Percentiles rank a stretch among this genome's conserved stretches.
These are phyloP conservation scores for Podospora anserina DNA, from an alignment of 495 filamentous ascomycete genomes.

Conservation along the genomic window DNA sequence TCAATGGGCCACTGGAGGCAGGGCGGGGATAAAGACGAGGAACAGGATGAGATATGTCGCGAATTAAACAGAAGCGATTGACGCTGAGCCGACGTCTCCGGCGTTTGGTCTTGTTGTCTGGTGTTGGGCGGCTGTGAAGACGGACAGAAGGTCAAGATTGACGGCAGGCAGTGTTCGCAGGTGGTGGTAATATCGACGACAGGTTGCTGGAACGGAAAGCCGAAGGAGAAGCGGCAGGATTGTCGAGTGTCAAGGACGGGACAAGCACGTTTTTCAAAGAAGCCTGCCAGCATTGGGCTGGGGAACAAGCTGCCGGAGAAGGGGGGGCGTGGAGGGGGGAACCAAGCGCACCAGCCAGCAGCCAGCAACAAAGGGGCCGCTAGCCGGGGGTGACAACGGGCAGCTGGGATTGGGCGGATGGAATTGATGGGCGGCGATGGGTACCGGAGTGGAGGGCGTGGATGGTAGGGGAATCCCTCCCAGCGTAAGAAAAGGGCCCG, in stretches of 20 bases:
- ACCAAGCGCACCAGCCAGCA: constrained; percentile 13
- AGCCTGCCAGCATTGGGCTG: constrained; percentile 24
- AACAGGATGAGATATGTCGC: background rate
- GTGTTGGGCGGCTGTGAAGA: background rate
- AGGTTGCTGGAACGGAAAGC: constrained; percentile 8
- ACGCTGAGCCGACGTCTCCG: background rate
- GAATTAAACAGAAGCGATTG: background rate
- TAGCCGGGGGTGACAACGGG: constrained; percentile 4
- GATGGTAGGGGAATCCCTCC: constrained; percentile 13
- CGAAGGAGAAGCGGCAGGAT: constrained; percentile 19
- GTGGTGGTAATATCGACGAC: constrained; percentile 17
- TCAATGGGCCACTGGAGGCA: background rate
- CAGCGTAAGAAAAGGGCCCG: constrained; percentile 13
- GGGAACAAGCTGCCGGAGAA: constrained; percentile 14
- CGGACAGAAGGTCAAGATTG: constrained; percentile 1
- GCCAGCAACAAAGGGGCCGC: constrained; percentile 7
- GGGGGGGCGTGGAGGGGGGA: constrained; percentile 13
- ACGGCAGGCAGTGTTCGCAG: background rate
- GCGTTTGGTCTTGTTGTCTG: background rate
- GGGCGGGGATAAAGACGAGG: background rate
- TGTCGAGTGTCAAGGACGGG: constrained; percentile 24
- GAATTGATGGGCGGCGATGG: constrained; percentile 5
- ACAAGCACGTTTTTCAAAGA: constrained; percentile 40
- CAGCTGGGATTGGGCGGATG: constrained; percentile 14
- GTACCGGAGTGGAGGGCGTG: background rate